phyloP scores from a whole-genome alignment of 2,329 filamentous ascomycete species.

The Bipolaris sorokiniana region DNA sequence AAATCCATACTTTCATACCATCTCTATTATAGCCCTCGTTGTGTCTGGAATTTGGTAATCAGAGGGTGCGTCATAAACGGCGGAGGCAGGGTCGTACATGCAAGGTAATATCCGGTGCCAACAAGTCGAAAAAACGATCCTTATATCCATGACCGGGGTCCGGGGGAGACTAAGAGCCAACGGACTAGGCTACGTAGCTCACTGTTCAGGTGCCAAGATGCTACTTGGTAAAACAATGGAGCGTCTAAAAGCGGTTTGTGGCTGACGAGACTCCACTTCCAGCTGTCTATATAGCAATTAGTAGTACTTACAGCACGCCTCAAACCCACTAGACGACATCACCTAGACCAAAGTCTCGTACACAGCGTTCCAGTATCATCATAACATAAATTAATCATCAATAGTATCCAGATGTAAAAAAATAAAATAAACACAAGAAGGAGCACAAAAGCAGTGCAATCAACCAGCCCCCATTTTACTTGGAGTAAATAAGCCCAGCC shows the following conservation, averaged over 20 bases:
- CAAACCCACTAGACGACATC: background rate
- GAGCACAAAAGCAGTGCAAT: background rate
- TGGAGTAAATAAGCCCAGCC: slow-evolving; percentile 51
- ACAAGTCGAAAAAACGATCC: no score
- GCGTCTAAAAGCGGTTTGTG: background rate
- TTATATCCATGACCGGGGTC: no score
- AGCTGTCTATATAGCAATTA: background rate
- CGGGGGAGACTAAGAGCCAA: background rate
- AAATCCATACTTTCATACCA: background rate
- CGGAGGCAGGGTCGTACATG: no score
- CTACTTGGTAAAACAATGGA: no score
- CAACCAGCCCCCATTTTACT: background rate
- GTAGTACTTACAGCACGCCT: background rate
- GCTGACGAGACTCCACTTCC: background rate
- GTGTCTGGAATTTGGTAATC: no score
- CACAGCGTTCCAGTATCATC: background rate
- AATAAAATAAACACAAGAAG: background rate
- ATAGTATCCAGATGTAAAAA: background rate
- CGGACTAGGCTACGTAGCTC: background rate
- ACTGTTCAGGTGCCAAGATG: no score
- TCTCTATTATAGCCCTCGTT: background rate
- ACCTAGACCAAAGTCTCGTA: background rate
- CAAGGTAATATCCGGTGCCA: no score
- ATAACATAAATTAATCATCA: background rate
- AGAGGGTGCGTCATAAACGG: no score